phyloP scores from a whole-genome alignment of 2,329 filamentous ascomycete genomes.

The Mycogone perniciosa region DNA sequence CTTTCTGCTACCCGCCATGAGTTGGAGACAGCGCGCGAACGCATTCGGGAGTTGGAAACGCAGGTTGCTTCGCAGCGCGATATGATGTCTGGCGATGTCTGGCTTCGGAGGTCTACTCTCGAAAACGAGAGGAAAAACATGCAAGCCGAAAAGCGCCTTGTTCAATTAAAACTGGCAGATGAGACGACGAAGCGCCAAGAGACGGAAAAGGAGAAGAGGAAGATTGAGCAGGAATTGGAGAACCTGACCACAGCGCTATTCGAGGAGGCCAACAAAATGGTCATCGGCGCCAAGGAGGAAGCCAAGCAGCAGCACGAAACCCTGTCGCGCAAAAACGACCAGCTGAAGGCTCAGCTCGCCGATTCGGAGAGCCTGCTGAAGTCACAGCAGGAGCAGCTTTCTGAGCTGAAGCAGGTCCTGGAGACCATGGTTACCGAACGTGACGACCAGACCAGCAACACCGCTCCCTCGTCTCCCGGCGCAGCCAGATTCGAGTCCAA shows the following conservation, averaged over 20 bases:
- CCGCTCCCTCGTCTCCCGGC: slow-evolving; percentile 76
- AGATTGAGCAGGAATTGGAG: slow-evolving; percentile 88
- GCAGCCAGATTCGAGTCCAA: slow-evolving; percentile 60
- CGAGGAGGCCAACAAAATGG: slow-evolving; percentile 98
- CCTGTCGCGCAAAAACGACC: slow-evolving; percentile 78
- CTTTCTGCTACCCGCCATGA: slow-evolving; percentile 78
- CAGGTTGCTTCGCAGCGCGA: slow-evolving; percentile 62
- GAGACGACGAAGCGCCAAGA: slow-evolving; percentile 60
- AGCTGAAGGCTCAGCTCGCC: slow-evolving; percentile 74
- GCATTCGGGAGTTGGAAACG: slow-evolving; percentile 61
- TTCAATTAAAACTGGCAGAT: slow-evolving; percentile 54
- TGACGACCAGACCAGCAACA: slow-evolving; percentile 66
- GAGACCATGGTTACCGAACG: slow-evolving; percentile 72
- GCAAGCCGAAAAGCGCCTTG: slow-evolving; percentile 50
- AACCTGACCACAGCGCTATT: slow-evolving; percentile 88
- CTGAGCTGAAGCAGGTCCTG: slow-evolving; percentile 87
- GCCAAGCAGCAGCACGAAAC: slow-evolving; percentile 78
- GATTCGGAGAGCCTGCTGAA: slow-evolving; percentile 81
- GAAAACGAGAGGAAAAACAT: slow-evolving; percentile 64
- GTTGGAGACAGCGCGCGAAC: slow-evolving; percentile 64
- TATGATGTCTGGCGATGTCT: slow-evolving; percentile 65
- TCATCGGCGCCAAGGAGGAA: slow-evolving; percentile 78
- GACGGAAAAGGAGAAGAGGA: slow-evolving; percentile 73
- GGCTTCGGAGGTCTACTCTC: slow-evolving; percentile 68
- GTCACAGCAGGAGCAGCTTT: slow-evolving; percentile 88